Evolutionary conservation across 2,329 filamentous ascomycete genomes (phyloP), one percentile per base, ranked within the genome.

Genomic region (Sclerotinia nivalis): DNA sequence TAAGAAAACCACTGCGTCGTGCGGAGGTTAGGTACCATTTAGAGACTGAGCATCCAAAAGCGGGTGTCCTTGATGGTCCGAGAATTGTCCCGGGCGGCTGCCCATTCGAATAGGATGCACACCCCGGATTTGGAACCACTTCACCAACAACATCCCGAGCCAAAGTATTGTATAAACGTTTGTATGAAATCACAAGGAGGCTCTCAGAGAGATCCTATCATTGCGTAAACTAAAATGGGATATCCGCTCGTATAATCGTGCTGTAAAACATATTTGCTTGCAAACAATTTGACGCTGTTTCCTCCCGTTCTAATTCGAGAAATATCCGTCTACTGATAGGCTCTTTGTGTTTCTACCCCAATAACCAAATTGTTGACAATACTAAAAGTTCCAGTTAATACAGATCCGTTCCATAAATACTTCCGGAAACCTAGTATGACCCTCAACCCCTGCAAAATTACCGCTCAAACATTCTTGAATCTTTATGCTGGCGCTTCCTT

Each of bases 41-140:
- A n/a, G 8, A 40, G 5, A 40, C 55, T 49, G 60, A 62, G 28
- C 59, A 25, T 18, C 20, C 43, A 18, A 37, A 25, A 62, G 20
- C 10, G 58, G 25, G 25, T 56, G 10, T 43, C 25, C 20, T 56
- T 34, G 18, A 47, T 15, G 43, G 28, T 37, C 65, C 54, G 28
- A 47, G 7, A n/a, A 60, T 18, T 18, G 40, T 40, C 9, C 65
- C n/a, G 55, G 66, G 66, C 66, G 66, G 65, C 28, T 67, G 31
- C 43, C 22, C 18, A 61, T 13, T 40, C 7, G 5, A 40, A 49
- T 20, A 52, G 31, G 31, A 68, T 52, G 12, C 28, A 50, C 28
- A 37, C 45, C 31, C 43, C 45, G 8, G 55, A 40, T 37, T 10
- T 2, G 45, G 45, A 28, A 61, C 55, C 66, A 52, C 66, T 61